Evolutionary conservation across 1,139 yeast species (phyloP), one percentile per base, ranked within the genome.

Genomic region (Geotrichum restrictum): DNA sequence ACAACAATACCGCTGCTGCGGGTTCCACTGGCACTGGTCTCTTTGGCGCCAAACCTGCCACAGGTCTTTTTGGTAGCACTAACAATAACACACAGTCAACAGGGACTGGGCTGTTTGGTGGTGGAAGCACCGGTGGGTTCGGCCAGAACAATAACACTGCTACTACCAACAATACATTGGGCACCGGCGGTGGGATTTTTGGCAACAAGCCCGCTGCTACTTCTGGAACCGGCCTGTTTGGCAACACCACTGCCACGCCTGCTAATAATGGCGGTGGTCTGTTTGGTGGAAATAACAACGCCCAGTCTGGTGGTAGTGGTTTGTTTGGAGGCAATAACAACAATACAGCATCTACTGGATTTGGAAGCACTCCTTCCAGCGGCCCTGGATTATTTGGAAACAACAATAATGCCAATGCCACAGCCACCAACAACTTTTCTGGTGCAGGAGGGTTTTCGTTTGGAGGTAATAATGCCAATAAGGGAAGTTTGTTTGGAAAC

Each of bases 111-210:
- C 29, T 47, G 21, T 49, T 49, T 37, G 51, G 51, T 14, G 47
- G 40, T 8, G 59, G 55, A 51, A 53, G 64, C 5, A 59, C 61
- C 4, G 49, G 51, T 8, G 34, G 56, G 11, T 53, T 57, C 48
- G 62, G 56, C 14, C 51, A 42, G 38, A 59, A 52, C 22, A 39
- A 32, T 31, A 49, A 21, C 33, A 19, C 40, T 32, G 29, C 37
- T 27, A 37, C 37, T 39, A 38, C 45, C 21, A 39, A 39, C 32
- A 40, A 32, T 13, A 52, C 61, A n/a, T 49, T 61, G 34, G 57
- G 59, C 14, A 49, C 60, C 36, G 58, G 59, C 14, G 75, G 76
- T 13, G 75, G 78, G 0, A 57, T 75, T 18, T 75, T 76, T 66
- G 74, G 74, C 37, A 13, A 11, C 32, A 45, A 32, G 45, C 42